Evolutionary conservation across 352 stramenopile genomes (phyloP).

Genomic region (Poterioochromonas sp.): DNA sequence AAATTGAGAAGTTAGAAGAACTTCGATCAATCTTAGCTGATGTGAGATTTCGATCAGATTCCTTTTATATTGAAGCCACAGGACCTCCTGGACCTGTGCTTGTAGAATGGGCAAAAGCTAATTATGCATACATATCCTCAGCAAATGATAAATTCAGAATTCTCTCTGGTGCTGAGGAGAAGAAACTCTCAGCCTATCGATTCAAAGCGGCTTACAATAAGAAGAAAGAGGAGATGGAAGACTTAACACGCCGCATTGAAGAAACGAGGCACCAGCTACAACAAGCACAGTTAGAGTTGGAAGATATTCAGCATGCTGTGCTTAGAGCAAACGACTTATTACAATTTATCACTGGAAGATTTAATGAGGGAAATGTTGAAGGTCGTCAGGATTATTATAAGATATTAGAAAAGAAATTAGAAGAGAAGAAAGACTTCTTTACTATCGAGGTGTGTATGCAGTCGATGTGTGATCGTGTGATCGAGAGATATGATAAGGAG

Average conservation of each 20-base stretch:
- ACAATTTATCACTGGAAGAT: constrained; percentile 19
- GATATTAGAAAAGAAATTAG: constrained; percentile 21
- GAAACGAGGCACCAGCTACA: background rate
- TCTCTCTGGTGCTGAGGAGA: background rate
- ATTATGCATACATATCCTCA: constrained; percentile 17
- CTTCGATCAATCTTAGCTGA: constrained; percentile 15
- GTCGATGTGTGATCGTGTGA: background rate
- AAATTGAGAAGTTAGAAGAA: background rate
- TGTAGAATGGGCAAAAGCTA: constrained; percentile 26
- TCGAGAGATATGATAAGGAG: constrained; percentile 5
- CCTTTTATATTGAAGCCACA: background rate
- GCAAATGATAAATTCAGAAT: background rate
- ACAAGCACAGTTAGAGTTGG: background rate
- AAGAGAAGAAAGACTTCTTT: constrained; percentile 7
- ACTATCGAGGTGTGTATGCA: constrained; percentile 4
- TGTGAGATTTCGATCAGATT: constrained; percentile 11
- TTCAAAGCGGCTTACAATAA: background rate
- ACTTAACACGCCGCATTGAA: background rate
- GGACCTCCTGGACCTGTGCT: constrained; percentile 13
- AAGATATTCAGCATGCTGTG: constrained; percentile 1
- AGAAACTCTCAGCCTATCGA: background rate
- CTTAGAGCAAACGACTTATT: constrained; percentile 28
- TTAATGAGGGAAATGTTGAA: background rate
- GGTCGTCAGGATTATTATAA: constrained; percentile 28
- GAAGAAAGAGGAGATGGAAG: background rate